Base-by-base conservation (phyloP, 352 stramenopile species). In the Phytophthora sp. region DNA sequence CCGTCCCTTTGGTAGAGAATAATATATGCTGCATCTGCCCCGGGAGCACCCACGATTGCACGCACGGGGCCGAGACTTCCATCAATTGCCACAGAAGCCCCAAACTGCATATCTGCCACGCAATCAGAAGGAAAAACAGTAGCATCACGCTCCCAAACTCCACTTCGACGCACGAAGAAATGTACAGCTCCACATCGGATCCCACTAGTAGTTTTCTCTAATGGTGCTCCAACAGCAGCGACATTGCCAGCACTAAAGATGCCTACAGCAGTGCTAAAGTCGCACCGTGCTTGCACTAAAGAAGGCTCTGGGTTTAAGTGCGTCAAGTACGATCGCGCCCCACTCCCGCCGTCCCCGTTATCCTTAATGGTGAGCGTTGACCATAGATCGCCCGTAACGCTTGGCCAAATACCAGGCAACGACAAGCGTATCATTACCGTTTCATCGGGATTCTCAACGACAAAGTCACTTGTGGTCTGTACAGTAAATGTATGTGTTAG, bases 351-450 rank as follows among this genome's bases (percentile, higher is more conserved):
- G 51, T 98, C 95, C 6, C 87, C 86, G 53, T 98, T 92, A 72
- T 98, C 95, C 9, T 74, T 71, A 35, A 99, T 98, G 0, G 72
- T 87, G n/a, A 98, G 63, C 8, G 77, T 82, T 4, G 91, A 83
- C 71, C 90, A 97, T 3, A 98, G 78, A 34, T 85, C 66, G 11
- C 95, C 95, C 5, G 88, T 80, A 6, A 83, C 84, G 26, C 80
- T 97, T 5, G 96, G 89, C 84, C 96, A 98, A 48, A 98, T 91
- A 30, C 96, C 95, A 31, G 91, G 91, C 4, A 98, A 60, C 41
- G 93, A 97, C 12, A 98, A 70, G 2, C 94, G 83, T 27, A 98
- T 69, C 28, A 89, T 92, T 4, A 98, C 65, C 5, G 78, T 94
- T 68, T 99, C 96, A 37, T 98, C 85, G 0, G 94, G 92, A 4